Evolutionary conservation across 495 filamentous ascomycete genomes (phyloP), one percentile per base, ranked within the genome.

Genomic region (Lasiosphaeria miniovina): DNA sequence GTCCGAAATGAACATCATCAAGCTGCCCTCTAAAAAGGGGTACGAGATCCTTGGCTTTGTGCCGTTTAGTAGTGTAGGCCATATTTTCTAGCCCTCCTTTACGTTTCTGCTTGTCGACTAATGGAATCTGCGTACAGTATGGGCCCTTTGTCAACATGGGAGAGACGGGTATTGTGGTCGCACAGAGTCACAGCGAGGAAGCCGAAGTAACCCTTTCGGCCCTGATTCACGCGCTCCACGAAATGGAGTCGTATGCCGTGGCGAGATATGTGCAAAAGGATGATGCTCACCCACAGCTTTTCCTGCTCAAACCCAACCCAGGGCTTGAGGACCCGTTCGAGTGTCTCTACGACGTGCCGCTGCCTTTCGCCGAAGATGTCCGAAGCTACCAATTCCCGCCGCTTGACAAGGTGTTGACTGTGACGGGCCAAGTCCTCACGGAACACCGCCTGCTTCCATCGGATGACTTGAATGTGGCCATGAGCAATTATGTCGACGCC

Each of bases 281-380:
- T 59, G 82, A 83, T 58, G 88, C 88, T 60, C 81, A 87, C 2
- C 93, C 93, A 4, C 61, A 86, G 24, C 78, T 98, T 1, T 69
- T 96, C n/a, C 76, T 97, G 9, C 85, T 99, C 45, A 90, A 90
- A 1, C 95, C 78, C 36, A 90, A 90, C 1, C 94, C 78, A 2
- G 85, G 79, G 3, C 88, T 96, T 53, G 91, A 95, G 62, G 77
- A 83, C 15, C 88, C 93, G 46, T 88, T 88, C 61, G 95, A 98
- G 71, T 91, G 89, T 64, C 80, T 99, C 12, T 83, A 96, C 60
- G 95, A 98, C 71, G 82, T 93, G 4, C 91, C 95, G 58, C 81
- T 98, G n/a, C 94, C 94, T 4, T 98, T 96, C 66, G 84, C 89
- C 3, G 95, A 99, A 74, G 95, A 99, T 70, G 78, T 96, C 33